A percentile compares a stretch with the other conserved stretches of the same genome.
phyloP scores from a whole-genome alignment of 2,329 filamentous ascomycete species.

The Botrytis squamosa region DNA sequence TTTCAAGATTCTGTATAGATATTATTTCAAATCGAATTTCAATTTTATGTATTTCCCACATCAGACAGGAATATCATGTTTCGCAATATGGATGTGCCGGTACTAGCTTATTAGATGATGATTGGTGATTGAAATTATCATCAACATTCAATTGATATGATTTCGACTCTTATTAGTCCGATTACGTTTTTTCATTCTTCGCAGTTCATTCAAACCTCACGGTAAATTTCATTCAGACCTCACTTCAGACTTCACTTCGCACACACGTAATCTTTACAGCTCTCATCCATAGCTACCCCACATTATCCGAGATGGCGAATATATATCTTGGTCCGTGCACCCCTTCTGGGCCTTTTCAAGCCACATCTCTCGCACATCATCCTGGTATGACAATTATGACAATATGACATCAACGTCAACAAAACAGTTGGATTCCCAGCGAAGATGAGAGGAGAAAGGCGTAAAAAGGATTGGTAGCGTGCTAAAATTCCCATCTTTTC shows the following conservation, averaged over 20 bases:
- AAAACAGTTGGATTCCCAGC: neutral
- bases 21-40: neutral
- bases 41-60: neutral
- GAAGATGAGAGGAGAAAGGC: neutral
- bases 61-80: neutral
- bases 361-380: slow-evolving; percentile 1
- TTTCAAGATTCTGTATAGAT: neutral
- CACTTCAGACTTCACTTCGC: neutral
- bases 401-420: slow-evolving; percentile 12
- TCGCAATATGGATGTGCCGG: neutral
- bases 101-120: neutral
- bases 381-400: neutral
- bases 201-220: neutral
- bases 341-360: neutral
- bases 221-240: neutral
- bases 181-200: too few species aligned
- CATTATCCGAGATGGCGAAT: neutral
- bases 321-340: neutral
- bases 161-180: too few species aligned
- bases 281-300: slow-evolving; percentile 12
- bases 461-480: neutral
- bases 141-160: neutral
- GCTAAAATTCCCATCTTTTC: slow-evolving; percentile 10
- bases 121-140: neutral
- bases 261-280: neutral